Evolutionary conservation across 1,139 yeast genomes (phyloP).

Genomic region (Geotrichum klebahnii): DNA sequence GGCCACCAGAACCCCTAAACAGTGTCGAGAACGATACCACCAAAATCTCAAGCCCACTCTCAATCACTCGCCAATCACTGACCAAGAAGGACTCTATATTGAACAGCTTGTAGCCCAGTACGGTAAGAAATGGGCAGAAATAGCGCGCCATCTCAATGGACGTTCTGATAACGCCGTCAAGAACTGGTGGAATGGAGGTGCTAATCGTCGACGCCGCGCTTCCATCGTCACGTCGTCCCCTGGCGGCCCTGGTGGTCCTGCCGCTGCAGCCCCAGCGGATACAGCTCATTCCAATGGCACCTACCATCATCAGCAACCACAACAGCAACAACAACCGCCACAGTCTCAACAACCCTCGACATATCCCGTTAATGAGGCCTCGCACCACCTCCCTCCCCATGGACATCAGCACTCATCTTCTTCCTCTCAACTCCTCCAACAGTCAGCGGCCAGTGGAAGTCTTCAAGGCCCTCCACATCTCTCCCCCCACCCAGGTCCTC

Average conservation of each 20-base stretch:
- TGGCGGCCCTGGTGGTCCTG: constrained; percentile 20
- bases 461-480: constrained; percentile 11
- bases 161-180: constrained; percentile 87
- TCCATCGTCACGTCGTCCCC: constrained; percentile 28
- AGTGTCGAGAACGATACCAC: constrained; percentile 87
- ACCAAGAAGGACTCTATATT: constrained; percentile 77
- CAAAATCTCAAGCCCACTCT: constrained; percentile 84
- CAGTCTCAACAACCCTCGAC: no score
- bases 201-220: constrained; percentile 67
- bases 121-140: constrained; percentile 94
- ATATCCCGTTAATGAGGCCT: no score
- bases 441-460: no score
- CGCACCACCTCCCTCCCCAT: no score
- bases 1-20: constrained; percentile 81
- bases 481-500: constrained; percentile 8
- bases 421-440: no score
- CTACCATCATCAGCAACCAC: constrained; percentile 20
- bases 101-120: constrained; percentile 72
- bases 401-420: no score
- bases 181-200: constrained; percentile 97
- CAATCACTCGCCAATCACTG: constrained; percentile 75
- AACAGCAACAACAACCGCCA: constrained; percentile 23
- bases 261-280: constrained; percentile 14
- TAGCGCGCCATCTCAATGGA: constrained; percentile 81
- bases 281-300: constrained; percentile 3